Evolutionary conservation across 176 grass and related monocot genomes (phyloP).

Genomic region (Zea luxurians): DNA sequence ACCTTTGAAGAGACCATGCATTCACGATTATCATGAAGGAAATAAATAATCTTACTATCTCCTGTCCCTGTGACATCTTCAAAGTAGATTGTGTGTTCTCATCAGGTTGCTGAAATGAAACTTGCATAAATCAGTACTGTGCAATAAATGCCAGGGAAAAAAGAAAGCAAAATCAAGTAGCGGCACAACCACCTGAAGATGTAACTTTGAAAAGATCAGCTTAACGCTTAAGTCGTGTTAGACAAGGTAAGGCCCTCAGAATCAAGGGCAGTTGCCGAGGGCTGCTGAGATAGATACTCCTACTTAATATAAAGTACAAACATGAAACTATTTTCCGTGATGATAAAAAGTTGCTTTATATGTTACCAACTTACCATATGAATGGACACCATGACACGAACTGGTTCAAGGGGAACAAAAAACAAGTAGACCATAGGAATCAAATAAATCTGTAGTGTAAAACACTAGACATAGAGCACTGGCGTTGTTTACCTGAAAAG

Average conservation of each 20-base stretch:
- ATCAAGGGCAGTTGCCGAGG: neutral
- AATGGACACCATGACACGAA: neutral
- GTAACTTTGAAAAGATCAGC: conserved; percentile 3
- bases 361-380: neutral
- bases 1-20: conserved; percentile 1
- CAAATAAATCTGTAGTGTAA: neutral
- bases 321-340: conserved; percentile 7
- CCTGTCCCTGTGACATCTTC: conserved; percentile 45
- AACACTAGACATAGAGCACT: conserved; percentile 9
- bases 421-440: neutral
- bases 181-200: conserved; percentile 3
- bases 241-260: conserved; percentile 13
- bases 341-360: neutral
- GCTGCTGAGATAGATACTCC: neutral
- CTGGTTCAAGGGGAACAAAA: too few species aligned
- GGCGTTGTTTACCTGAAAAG: conserved; percentile 56
- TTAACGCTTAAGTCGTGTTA: neutral
- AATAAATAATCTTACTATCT: conserved; percentile 40
- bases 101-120: conserved; percentile 71
- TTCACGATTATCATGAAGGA: conserved; percentile 10
- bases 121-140: neutral
- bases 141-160: conserved; percentile 1
- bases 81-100: conserved; percentile 45
- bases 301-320: neutral
- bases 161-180: conserved; percentile 11